Base-by-base conservation (phyloP, 2,329 filamentous ascomycete genomes). In the Bertia moriformis region DNA sequence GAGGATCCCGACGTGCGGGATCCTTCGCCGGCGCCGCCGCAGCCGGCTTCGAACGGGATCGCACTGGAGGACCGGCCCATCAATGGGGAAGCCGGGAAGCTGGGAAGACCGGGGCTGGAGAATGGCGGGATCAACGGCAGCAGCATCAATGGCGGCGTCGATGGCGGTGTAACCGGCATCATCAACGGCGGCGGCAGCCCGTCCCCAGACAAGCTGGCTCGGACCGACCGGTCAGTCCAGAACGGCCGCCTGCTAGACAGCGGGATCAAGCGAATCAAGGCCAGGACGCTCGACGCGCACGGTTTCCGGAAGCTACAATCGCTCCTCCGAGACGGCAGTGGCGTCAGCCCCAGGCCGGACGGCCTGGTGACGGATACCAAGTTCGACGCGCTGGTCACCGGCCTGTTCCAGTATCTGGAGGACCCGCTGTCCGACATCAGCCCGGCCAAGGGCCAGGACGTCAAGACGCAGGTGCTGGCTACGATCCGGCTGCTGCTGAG, bases 231-330 rank as follows among this genome's bases (percentile, higher is more conserved):
- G n/a, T n/a, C n/a, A n/a, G n/a, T n/a, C n/a, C 73, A 78, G 46
- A 74, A 67, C 48, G 58, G 61, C 4, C 72, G 78, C 35, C 63
- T 88, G 18, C 66, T 89, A 4, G 73, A 79, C 20, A 87, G 82
- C 48, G 83, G 80, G 38, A 83, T 88, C 46, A 65, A 75, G 39
- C 81, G 83, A 45, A 78, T 88, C 47, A 76, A 76, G 47, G 67
- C 72, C 19, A 74, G 75, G 48, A 74, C 74, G 1, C 69, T 89
- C n/a, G 83, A 88, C 51, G 81, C 83, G 3, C 82, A 87, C 51
- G 83, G 83, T 41, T 86, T 88, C 65, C 73, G 83, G 39, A 83
- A 83, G 50, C 64, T 88, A 38, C 83, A 88, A 54, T 78, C 78
- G 29, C 69, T 87, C 45, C 69, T 86, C 43, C 77, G 80, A 45